These are phyloP conservation scores for Clarireedia monteithiana DNA, from an alignment of 2,329 filamentous ascomycete species.

Conservation along the genomic window DNA sequence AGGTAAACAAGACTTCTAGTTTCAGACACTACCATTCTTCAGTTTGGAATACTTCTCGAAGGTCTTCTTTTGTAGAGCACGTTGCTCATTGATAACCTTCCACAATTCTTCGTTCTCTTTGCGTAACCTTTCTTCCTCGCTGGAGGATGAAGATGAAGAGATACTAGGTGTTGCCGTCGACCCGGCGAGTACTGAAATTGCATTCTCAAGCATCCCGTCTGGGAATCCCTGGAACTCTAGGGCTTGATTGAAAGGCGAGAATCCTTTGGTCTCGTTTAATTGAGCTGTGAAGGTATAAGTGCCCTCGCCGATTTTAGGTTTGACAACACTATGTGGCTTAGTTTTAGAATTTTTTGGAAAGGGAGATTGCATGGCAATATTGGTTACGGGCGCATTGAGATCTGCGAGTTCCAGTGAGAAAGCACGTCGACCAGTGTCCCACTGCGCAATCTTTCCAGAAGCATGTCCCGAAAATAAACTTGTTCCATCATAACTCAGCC, in stretches of 20 bases:
- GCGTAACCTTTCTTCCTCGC: slow-evolving; percentile 28
- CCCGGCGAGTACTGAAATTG: slow-evolving; percentile 39
- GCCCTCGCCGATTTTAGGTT: slow-evolving; percentile 64
- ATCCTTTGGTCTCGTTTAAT: slow-evolving; percentile 36
- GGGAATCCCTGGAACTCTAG: slow-evolving; percentile 22
- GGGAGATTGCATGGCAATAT: slow-evolving; percentile 65
- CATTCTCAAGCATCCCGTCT: slow-evolving; percentile 39
- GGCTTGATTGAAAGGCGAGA: slow-evolving; percentile 15
- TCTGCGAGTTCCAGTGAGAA: slow-evolving; percentile 25
- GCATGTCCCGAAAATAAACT: slow-evolving; percentile 73
- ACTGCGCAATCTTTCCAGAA: slow-evolving; percentile 69
- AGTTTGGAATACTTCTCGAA: slow-evolving; percentile 26
- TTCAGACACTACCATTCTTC: slow-evolving; percentile 19
- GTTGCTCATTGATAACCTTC: slow-evolving; percentile 38
- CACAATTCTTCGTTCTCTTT: slow-evolving; percentile 39
- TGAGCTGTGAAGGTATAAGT: slow-evolving; percentile 61
- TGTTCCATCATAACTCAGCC: slow-evolving; percentile 75
- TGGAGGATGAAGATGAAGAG: slow-evolving; percentile 23
- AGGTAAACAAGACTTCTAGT: neutral
- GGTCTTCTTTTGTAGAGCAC: slow-evolving; percentile 35
- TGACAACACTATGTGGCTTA: slow-evolving; percentile 58
- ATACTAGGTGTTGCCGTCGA: slow-evolving; percentile 6
- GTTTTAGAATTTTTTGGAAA: slow-evolving; percentile 39
- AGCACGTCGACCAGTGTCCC: slow-evolving; percentile 54
- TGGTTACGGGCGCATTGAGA: slow-evolving; percentile 76